Percentiles rank a stretch among this genome's conserved stretches.
These are phyloP conservation scores for Erythrophleum fordii DNA, from an alignment of 306 rosid species.

Conservation along the genomic window DNA sequence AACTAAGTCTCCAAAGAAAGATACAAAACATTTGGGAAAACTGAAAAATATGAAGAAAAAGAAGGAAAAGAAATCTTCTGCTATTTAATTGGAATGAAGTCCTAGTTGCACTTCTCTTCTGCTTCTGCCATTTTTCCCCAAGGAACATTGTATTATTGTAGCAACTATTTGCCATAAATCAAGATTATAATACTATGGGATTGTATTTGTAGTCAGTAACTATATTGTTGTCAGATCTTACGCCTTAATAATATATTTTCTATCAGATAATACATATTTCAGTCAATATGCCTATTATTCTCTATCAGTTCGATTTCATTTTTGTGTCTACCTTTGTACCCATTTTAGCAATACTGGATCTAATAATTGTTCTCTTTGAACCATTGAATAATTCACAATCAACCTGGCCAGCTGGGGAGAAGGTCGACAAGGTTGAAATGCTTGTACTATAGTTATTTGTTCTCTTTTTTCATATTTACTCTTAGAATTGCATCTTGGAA, in stretches of 20 bases:
- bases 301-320: slow-evolving; percentile 9
- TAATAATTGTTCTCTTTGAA: background rate
- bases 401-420: background rate
- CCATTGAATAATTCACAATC: background rate
- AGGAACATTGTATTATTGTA: background rate
- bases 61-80: slow-evolving; percentile 37
- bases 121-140: too few species aligned
- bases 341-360: slow-evolving; percentile 3
- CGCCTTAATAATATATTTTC: background rate
- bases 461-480: background rate
- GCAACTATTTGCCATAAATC: too few species aligned
- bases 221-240: background rate
- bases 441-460: background rate
- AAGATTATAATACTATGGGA: too few species aligned
- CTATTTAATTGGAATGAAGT: slow-evolving; percentile 12
- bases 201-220: too few species aligned
- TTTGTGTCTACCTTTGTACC: background rate
- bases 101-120: slow-evolving; percentile 24
- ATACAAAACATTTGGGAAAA: slow-evolving; percentile 40
- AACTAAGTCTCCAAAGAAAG: slow-evolving; percentile 39
- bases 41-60: slow-evolving; percentile 19
- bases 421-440: too few species aligned
- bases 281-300: slow-evolving; percentile 14
- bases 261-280: background rate
- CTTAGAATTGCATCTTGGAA: background rate